Percentiles rank a stretch among this genome's conserved stretches.
phyloP scores from a whole-genome alignment of 2,329 filamentous ascomycete species.

The Blumeria hordei region DNA sequence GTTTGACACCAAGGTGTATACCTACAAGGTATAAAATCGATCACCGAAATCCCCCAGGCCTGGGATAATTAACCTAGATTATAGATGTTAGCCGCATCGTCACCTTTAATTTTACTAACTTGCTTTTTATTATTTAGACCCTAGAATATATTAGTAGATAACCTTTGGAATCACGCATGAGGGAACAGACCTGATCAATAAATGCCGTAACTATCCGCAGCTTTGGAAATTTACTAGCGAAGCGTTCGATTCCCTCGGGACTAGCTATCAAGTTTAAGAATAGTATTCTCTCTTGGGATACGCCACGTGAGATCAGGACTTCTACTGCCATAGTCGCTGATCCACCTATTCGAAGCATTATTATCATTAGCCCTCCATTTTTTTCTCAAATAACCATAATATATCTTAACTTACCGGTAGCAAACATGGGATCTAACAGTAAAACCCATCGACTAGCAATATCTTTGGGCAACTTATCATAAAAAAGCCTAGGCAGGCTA shows the following conservation, averaged over 20 bases:
- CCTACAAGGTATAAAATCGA: constrained; percentile 73
- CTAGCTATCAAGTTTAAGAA: constrained; percentile 97
- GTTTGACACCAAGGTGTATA: not conserved
- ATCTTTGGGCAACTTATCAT: constrained; percentile 89
- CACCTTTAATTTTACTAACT: constrained; percentile 15
- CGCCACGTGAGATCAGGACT: constrained; percentile 68
- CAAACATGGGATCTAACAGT: constrained; percentile 95
- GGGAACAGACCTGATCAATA: constrained; percentile 44
- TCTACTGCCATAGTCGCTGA: constrained; percentile 95
- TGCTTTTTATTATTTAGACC: constrained; percentile 97
- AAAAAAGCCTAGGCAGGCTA: constrained; percentile 74
- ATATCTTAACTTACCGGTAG: constrained; percentile 41
- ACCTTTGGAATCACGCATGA: not conserved
- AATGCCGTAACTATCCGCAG: constrained; percentile 87
- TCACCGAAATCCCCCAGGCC: constrained; percentile 91
- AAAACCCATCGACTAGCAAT: constrained; percentile 85
- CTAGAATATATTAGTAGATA: constrained; percentile 15
- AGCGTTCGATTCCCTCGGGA: constrained; percentile 72
- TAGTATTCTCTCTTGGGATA: constrained; percentile 82
- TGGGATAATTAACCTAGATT: constrained; percentile 68
- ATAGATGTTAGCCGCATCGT: constrained; percentile 5
- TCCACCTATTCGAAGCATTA: constrained; percentile 33
- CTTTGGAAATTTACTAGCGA: constrained; percentile 71
- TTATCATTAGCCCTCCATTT: not conserved
- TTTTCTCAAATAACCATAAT: not conserved